Conservation (phyloP, 495 filamentous ascomycete genomes). For the Aspergillus nidulans region DNA sequence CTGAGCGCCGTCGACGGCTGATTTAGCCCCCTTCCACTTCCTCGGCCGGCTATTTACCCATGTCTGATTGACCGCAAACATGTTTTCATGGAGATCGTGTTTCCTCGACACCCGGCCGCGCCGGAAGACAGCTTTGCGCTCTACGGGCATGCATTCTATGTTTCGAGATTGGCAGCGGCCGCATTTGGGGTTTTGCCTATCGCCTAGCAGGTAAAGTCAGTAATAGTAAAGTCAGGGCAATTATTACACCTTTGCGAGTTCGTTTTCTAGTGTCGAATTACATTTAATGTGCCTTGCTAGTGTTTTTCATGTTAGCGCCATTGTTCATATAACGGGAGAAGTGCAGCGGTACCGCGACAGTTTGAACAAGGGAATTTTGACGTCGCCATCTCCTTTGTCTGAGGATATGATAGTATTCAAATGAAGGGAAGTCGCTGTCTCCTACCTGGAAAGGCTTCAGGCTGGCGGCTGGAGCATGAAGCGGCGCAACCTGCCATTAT, state of each 20-base stretch:
- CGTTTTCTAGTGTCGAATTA: too few species aligned
- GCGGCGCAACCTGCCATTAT: neutral
- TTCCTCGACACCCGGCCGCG: neutral
- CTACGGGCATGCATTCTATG: neutral
- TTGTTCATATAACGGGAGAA: too few species aligned
- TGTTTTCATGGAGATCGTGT: neutral
- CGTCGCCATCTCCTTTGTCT: too few species aligned
- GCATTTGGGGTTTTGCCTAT: neutral
- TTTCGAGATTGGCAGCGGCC: neutral
- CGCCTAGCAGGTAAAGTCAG: neutral
- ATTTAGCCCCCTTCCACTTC: neutral
- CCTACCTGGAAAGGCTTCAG: too few species aligned
- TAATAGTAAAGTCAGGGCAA: neutral
- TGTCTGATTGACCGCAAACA: neutral
- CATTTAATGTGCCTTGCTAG: neutral
- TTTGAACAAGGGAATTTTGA: neutral
- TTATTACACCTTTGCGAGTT: neutral
- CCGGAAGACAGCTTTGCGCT: neutral
- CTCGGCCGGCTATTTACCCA: neutral
- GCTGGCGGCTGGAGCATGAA: too few species aligned
- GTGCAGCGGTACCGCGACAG: neutral
- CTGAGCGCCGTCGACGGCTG: neutral
- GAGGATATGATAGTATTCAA: neutral
- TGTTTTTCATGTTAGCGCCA: too few species aligned
- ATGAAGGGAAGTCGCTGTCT: too few species aligned